Conservation (phyloP, 208 protist genomes). For the Leishmania gerbilli region DNA sequence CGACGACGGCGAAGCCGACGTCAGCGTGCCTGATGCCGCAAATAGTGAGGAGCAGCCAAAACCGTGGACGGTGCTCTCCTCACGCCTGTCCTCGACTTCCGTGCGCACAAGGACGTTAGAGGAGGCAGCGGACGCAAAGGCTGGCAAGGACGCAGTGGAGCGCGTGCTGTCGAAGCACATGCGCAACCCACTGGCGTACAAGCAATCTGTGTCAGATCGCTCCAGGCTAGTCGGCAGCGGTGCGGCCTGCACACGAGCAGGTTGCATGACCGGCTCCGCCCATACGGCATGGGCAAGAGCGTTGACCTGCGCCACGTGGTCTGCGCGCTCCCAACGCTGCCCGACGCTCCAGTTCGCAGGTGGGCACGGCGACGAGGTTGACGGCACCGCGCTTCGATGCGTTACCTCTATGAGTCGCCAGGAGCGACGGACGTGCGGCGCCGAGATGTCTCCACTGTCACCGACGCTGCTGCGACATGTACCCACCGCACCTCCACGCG, state of each 20-base stretch:
- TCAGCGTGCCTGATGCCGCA: background rate
- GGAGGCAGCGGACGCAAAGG: background rate
- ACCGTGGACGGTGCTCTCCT: background rate
- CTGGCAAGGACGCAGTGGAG: slow-evolving; percentile 12
- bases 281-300: slow-evolving; percentile 9
- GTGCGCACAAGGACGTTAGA: background rate
- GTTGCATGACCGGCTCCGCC: background rate
- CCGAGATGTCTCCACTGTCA: background rate
- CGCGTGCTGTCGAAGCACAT: slow-evolving; percentile 8
- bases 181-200: slow-evolving; percentile 2
- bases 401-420: slow-evolving; percentile 23
- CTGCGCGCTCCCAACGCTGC: slow-evolving; percentile 27
- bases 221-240: background rate
- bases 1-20: background rate
- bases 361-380: background rate
- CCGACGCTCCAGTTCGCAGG: slow-evolving; percentile 12
- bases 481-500: background rate
- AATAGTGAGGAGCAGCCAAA: background rate
- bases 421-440: slow-evolving; percentile 15
- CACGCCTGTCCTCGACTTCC: background rate
- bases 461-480: background rate
- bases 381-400: background rate
- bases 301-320: slow-evolving; percentile 20
- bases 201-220: background rate
- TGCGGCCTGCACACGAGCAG: background rate